A percentile compares a stretch with the other conserved stretches of the same genome.
These are phyloP conservation scores for Linnemannia exigua DNA, from an alignment of 192 early-diverging fungal genomes.

Conservation along the genomic window DNA sequence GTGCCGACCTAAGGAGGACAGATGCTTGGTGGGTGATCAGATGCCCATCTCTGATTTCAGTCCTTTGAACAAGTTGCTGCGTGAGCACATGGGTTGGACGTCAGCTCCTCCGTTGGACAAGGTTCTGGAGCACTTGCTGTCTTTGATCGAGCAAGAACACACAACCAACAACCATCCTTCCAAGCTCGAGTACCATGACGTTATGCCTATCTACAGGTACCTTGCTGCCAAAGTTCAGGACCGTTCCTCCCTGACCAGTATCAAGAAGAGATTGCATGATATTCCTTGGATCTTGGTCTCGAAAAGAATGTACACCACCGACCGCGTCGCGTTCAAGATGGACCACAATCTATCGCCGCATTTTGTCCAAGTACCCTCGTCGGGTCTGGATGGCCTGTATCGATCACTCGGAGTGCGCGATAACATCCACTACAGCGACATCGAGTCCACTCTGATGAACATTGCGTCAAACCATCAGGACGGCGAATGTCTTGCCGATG, in stretches of 20 bases:
- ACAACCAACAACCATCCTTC: not conserved
- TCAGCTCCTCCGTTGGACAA: conserved; percentile 15
- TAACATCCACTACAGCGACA: not conserved
- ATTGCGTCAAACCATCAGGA: not conserved
- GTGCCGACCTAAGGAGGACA: not conserved
- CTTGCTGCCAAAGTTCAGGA: not conserved
- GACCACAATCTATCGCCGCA: not conserved
- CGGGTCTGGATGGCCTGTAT: not conserved
- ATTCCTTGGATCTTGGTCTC: not conserved
- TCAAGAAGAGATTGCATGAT: not conserved
- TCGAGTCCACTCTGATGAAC: not conserved
- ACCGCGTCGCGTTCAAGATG: conserved; percentile 5
- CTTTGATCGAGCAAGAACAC: not conserved
- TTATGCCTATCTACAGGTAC: not conserved
- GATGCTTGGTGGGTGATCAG: not conserved
- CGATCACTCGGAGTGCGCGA: conserved; percentile 7
- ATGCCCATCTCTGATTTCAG: not conserved
- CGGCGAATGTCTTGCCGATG: not conserved
- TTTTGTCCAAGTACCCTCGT: not conserved
- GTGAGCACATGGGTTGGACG: conserved; percentile 15
- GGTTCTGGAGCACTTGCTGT: conserved; percentile 17
- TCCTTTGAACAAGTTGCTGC: not conserved
- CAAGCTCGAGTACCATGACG: not conserved
- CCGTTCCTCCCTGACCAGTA: not conserved
- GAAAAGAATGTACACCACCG: not conserved